A percentile compares a stretch with the other conserved stretches of the same genome.
phyloP scores from a whole-genome alignment of 2,329 filamentous ascomycete genomes.

The Neofusicoccum sp. region DNA sequence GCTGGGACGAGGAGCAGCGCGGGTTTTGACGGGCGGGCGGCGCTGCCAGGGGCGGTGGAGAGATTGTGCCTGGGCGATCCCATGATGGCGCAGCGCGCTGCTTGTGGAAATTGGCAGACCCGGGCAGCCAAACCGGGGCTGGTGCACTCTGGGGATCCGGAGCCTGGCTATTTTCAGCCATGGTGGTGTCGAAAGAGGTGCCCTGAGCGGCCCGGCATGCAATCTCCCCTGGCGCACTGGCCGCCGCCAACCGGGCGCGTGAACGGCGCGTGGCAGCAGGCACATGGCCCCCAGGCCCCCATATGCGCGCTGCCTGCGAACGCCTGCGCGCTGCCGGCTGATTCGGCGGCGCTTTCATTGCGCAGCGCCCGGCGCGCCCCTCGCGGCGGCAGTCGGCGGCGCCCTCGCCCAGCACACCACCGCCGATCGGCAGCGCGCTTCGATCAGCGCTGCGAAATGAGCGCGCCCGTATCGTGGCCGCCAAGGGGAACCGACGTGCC shows the following conservation, averaged over 20 bases:
- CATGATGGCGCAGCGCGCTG: constrained; percentile 3
- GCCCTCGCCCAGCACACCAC: not conserved
- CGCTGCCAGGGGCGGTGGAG: constrained; percentile 8
- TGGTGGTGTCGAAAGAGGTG: not conserved
- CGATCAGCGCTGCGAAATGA: constrained; percentile 15
- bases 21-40: constrained; percentile 13
- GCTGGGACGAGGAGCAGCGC: not conserved
- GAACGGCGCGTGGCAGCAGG: not conserved
- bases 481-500: constrained; percentile 9
- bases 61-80: constrained; percentile 16
- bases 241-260: not conserved
- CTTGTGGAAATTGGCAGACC: constrained; percentile 15
- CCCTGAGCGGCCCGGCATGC: not conserved
- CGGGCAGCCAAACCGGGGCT: not conserved
- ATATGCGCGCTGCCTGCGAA: not conserved
- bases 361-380: not conserved
- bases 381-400: not conserved
- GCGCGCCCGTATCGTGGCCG: constrained; percentile 3
- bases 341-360: not conserved
- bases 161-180: constrained; percentile 6
- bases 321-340: not conserved
- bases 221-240: constrained; percentile 13
- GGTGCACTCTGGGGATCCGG: constrained; percentile 12
- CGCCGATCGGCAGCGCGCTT: not conserved
- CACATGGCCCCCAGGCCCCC: not conserved